These are phyloP conservation scores for Penicillium sp. DNA, from an alignment of 2,329 filamentous ascomycete species.

Conservation along the genomic window DNA sequence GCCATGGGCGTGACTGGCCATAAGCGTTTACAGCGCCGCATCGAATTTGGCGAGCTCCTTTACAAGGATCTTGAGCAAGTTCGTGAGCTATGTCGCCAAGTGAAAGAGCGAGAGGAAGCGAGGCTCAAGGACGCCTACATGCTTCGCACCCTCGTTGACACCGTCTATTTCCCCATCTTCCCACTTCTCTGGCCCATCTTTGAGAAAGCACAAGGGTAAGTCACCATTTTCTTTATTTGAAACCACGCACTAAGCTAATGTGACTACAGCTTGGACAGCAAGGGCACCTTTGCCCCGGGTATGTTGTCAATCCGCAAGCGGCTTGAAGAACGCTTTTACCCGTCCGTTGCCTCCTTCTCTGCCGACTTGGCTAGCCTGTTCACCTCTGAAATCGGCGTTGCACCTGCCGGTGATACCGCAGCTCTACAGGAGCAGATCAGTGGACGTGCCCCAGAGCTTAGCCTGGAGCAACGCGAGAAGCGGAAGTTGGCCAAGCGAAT, in stretches of 20 bases:
- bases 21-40: constrained; percentile 74
- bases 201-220: constrained; percentile 80
- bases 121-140: constrained; percentile 78
- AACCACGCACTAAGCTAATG: constrained; percentile 22
- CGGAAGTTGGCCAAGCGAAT: constrained; percentile 88
- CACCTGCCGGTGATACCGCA: constrained; percentile 50
- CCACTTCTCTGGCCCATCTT: constrained; percentile 76
- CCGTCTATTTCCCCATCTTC: constrained; percentile 86
- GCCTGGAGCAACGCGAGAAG: constrained; percentile 73
- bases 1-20: constrained; percentile 87
- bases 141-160: constrained; percentile 79
- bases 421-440: constrained; percentile 57
- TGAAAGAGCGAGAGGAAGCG: constrained; percentile 74
- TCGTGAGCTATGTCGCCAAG: constrained; percentile 67
- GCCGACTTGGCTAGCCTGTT: constrained; percentile 61
- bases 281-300: constrained; percentile 58
- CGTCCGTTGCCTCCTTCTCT: constrained; percentile 64
- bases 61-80: constrained; percentile 73
- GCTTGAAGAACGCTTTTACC: constrained; percentile 61
- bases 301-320: constrained; percentile 57
- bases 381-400: constrained; percentile 57
- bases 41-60: constrained; percentile 78
- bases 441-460: constrained; percentile 49
- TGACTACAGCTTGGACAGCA: constrained; percentile 51
- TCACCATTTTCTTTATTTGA: constrained; percentile 29